These are phyloP conservation scores for Diaporthe longicolla DNA, from an alignment of 2,329 filamentous ascomycete species.

Conservation along the genomic window DNA sequence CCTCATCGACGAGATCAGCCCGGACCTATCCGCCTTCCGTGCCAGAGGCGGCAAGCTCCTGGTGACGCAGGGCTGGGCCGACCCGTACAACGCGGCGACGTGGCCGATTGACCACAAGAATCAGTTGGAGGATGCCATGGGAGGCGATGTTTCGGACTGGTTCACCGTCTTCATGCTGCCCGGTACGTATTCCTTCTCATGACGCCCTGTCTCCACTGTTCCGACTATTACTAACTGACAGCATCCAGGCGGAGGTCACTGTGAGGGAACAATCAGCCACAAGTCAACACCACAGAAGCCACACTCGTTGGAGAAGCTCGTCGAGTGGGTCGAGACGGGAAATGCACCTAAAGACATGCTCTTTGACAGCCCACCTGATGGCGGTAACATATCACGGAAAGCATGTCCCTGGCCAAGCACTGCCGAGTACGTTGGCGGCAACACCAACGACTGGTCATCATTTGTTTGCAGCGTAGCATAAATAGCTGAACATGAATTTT, in stretches of 20 bases:
- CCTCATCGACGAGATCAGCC: slow-evolving; percentile 33
- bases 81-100: slow-evolving; percentile 29
- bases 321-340: slow-evolving; percentile 17
- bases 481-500: not conserved
- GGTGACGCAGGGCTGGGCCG: slow-evolving; percentile 31
- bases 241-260: slow-evolving; percentile 7
- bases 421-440: not conserved
- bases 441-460: slow-evolving; percentile 5
- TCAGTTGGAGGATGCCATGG: slow-evolving; percentile 17
- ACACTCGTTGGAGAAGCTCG: slow-evolving; percentile 20
- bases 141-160: slow-evolving; percentile 16
- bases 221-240: not conserved
- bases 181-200: not conserved
- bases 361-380: slow-evolving; percentile 1
- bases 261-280: not conserved
- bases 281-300: slow-evolving; percentile 13
- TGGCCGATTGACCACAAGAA: slow-evolving; percentile 20
- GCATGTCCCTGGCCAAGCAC: slow-evolving; percentile 15
- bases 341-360: slow-evolving; percentile 16
- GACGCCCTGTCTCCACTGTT: accelerated
- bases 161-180: slow-evolving; percentile 22
- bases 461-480: slow-evolving; percentile 5
- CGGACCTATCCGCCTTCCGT: slow-evolving; percentile 33
- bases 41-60: slow-evolving; percentile 26
- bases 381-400: slow-evolving; percentile 14